Conservation (phyloP, 805 yeast genomes). For the Barnettozyma vustinii region DNA sequence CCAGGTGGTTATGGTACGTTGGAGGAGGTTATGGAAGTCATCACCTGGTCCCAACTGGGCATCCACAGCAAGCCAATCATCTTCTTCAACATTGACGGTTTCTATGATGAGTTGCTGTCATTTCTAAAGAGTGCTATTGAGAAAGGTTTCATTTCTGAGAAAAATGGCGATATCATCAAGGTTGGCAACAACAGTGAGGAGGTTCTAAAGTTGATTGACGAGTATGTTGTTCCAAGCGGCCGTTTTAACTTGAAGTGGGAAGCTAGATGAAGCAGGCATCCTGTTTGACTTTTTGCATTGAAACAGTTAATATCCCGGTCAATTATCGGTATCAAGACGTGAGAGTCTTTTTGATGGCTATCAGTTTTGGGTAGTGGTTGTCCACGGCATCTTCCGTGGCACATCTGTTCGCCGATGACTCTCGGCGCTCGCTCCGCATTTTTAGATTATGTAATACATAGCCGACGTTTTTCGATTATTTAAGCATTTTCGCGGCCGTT, state of each 20-base stretch:
- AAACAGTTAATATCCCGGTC: too few relatives aligned
- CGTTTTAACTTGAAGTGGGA: constrained; percentile 72
- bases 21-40: constrained; percentile 85
- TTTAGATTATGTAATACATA: background rate
- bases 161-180: constrained; percentile 61
- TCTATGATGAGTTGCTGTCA: constrained; percentile 61
- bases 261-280: constrained; percentile 9
- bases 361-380: too few relatives aligned
- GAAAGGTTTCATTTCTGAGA: constrained; percentile 62
- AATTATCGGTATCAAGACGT: too few relatives aligned
- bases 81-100: constrained; percentile 72
- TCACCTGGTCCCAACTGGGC: constrained; percentile 87
- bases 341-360: too few relatives aligned
- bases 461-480: background rate
- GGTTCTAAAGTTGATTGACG: constrained; percentile 54
- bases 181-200: constrained; percentile 67
- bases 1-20: constrained; percentile 92
- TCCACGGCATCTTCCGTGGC: background rate
- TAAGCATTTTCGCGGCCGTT: constrained; percentile 7
- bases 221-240: constrained; percentile 65
- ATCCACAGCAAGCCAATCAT: constrained; percentile 81
- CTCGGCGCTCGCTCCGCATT: background rate
- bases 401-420: background rate
- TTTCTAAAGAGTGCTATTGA: constrained; percentile 57
- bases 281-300: background rate